Percentiles rank a stretch among this genome's conserved stretches.
Conservation (phyloP, 495 filamentous ascomycete species). For the Tuber indicum region DNA sequence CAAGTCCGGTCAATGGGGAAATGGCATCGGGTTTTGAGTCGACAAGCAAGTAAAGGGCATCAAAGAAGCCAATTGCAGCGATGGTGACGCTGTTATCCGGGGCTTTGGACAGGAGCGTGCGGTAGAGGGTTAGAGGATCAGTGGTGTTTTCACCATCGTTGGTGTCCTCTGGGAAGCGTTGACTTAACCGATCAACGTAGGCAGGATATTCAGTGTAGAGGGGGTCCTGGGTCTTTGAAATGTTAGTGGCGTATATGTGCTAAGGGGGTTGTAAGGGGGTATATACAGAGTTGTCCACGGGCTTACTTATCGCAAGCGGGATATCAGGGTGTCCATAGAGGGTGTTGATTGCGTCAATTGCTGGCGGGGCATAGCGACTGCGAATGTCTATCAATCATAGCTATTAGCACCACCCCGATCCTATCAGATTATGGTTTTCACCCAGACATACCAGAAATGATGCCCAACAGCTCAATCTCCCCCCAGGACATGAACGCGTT, state of each 20-base stretch:
- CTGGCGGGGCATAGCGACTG: constrained; percentile 41
- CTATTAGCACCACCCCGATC: not conserved
- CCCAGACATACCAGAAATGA: constrained; percentile 14
- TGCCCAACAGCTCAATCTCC: constrained; percentile 17
- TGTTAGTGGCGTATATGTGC: constrained; percentile 2
- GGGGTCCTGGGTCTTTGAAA: constrained; percentile 33
- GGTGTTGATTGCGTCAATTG: constrained; percentile 42
- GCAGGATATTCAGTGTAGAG: constrained; percentile 30
- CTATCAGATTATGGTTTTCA: not conserved
- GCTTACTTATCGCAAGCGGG: constrained; percentile 39
- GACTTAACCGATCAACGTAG: constrained; percentile 46
- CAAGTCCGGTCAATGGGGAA: constrained; percentile 43
- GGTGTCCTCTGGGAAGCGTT: constrained; percentile 47
- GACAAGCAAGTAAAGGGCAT: constrained; percentile 37
- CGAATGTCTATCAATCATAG: constrained; percentile 25
- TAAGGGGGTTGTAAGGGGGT: not conserved
- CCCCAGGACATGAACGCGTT: constrained; percentile 22
- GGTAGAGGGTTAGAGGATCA: constrained; percentile 41
- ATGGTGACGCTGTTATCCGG: constrained; percentile 39
- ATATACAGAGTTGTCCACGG: constrained; percentile 39
- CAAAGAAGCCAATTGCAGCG: constrained; percentile 41
- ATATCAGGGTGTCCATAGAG: constrained; percentile 41
- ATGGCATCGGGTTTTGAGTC: constrained; percentile 37
- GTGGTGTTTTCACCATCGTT: constrained; percentile 41
- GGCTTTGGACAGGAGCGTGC: constrained; percentile 44